These are phyloP conservation scores for Sporobolus alterniflorus DNA, from an alignment of 202 grass and related monocot species.

Conservation along the genomic window DNA sequence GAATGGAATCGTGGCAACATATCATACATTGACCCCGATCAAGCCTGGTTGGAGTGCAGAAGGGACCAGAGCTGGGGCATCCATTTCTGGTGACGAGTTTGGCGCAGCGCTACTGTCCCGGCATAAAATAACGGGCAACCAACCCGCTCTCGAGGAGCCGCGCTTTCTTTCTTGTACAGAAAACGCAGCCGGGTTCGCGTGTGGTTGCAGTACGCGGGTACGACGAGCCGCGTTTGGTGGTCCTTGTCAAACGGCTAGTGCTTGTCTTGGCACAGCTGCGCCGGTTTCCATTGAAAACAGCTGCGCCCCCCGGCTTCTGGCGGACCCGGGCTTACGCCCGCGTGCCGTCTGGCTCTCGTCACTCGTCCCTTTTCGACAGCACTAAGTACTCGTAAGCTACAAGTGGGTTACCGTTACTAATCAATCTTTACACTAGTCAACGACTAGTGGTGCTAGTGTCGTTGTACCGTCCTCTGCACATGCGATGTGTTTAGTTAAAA, in stretches of 20 bases:
- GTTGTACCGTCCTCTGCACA: neutral
- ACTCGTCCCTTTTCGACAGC: neutral
- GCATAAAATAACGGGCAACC: neutral
- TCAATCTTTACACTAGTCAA: neutral
- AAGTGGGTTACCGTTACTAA: neutral
- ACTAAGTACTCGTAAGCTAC: too few relatives aligned
- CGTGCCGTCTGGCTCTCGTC: neutral
- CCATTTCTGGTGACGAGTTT: too few relatives aligned
- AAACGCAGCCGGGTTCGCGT: neutral
- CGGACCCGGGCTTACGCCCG: neutral
- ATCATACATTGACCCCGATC: too few relatives aligned
- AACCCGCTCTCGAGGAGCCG: too few relatives aligned
- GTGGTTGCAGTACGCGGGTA: neutral
- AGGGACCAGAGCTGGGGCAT: too few relatives aligned
- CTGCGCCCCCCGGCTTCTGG: neutral
- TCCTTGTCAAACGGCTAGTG: neutral
- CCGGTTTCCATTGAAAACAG: conserved; percentile 10
- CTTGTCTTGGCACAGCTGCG: neutral
- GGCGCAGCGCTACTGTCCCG: neutral
- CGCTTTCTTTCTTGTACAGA: too few relatives aligned
- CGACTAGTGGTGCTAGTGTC: neutral
- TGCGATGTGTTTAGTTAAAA: neutral
- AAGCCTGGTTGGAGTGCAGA: too few relatives aligned
- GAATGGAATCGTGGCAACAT: too few relatives aligned
- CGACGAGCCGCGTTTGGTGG: neutral